Percentiles rank a stretch among this genome's conserved stretches.
phyloP scores from a whole-genome alignment of 495 filamentous ascomycete genomes.

The Cenococcum geophilum region DNA sequence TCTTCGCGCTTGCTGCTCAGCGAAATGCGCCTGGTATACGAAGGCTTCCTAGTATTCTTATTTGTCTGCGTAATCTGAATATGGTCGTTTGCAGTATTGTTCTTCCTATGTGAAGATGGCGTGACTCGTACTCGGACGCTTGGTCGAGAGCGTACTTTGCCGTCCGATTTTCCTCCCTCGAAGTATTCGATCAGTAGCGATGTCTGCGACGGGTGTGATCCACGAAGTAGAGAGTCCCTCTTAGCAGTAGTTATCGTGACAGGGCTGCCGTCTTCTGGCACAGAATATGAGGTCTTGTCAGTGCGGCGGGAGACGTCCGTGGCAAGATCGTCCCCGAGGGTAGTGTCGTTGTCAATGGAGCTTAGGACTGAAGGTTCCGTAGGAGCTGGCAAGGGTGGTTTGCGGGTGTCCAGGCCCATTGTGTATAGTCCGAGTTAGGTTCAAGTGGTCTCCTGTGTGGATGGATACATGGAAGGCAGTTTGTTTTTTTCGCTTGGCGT shows the following conservation, averaged over 20 bases:
- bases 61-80: constrained; percentile 77
- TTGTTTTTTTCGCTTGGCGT: not conserved
- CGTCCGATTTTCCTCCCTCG: constrained; percentile 66
- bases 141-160: constrained; percentile 59
- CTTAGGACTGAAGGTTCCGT: constrained; percentile 35
- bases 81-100: constrained; percentile 56
- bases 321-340: constrained; percentile 56
- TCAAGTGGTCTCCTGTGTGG: constrained; percentile 2
- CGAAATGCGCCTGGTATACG: constrained; percentile 59
- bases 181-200: constrained; percentile 98
- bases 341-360: constrained; percentile 31
- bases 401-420: constrained; percentile 37
- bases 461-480: constrained; percentile 3
- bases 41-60: constrained; percentile 54
- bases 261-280: constrained; percentile 92
- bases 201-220: constrained; percentile 63
- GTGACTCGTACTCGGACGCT: constrained; percentile 95
- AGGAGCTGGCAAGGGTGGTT: constrained; percentile 38
- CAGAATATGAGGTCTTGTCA: constrained; percentile 77
- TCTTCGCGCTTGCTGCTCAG: constrained; percentile 50
- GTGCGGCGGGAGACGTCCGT: constrained; percentile 71
- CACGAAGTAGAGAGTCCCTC: constrained; percentile 39
- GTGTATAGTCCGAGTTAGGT: constrained; percentile 8
- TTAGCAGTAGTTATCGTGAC: constrained; percentile 73
- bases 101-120: constrained; percentile 60